These are phyloP conservation scores for Mortierella hygrophila DNA, from an alignment of 192 early-diverging fungal genomes.

Conservation along the genomic window DNA sequence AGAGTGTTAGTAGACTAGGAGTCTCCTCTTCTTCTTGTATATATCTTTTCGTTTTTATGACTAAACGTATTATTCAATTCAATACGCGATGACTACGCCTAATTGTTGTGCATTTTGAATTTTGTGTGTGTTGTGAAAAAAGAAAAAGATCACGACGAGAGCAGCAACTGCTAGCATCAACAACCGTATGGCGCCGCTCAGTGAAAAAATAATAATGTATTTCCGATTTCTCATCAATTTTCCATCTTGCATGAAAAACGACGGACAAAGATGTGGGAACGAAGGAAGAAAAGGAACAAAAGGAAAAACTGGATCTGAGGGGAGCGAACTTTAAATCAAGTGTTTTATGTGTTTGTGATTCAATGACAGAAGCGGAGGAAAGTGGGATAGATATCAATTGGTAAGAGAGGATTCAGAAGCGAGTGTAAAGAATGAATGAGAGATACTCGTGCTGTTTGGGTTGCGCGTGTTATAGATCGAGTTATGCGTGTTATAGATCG, in stretches of 20 bases:
- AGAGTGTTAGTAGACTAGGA: background rate
- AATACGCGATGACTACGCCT: background rate
- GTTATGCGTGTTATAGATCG: too few species aligned
- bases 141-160: background rate
- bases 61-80: background rate
- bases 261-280: background rate
- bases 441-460: too few species aligned
- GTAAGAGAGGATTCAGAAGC: too few species aligned
- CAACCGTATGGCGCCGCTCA: background rate
- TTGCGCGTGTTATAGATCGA: too few species aligned
- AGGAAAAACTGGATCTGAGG: background rate
- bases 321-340: background rate
- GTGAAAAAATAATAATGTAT: background rate
- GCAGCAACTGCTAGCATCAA: too few species aligned
- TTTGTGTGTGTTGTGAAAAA: background rate
- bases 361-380: background rate
- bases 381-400: background rate
- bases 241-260: background rate
- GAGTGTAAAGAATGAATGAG: too few species aligned
- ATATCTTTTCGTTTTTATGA: background rate
- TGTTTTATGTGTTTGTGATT: background rate
- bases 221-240: constrained; percentile 9
- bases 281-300: background rate
- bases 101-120: background rate
- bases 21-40: background rate